Evolutionary conservation across 2,329 filamentous ascomycete species (phyloP), one percentile per base, ranked within the genome.

Genomic region (Neonectria magnoliae): DNA sequence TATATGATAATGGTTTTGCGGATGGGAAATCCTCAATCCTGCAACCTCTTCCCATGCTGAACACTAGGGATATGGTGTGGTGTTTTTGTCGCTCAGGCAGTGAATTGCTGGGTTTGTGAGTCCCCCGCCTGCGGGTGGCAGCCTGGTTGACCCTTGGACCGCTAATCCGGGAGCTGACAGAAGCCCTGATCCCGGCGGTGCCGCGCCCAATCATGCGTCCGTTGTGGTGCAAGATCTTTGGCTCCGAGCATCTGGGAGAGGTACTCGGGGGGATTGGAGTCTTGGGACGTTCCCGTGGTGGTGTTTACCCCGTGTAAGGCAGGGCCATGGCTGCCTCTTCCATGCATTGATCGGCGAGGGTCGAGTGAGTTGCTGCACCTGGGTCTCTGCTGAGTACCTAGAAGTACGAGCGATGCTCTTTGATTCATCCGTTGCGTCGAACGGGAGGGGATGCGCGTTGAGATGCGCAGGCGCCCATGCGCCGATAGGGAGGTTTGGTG

Each of bases 101-200:
- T 71, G 52, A 38, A 58, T 63, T 29, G 36, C 47, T 31, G 56
- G 59, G 60, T 55, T 59, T 42, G 38, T 18, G 20, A 55, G 47
- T 62, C 62, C 57, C 60, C 57, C 60, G 62, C 57, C 48, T 47
- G 47, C 53, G 56, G 47, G 41, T 58, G 50, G 47, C 47, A 60
- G 52, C 48, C 57, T 31, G 68, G 68, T 54, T 47, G 55, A 60
- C 54, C 58, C 59, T 64, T 18, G n/a, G 62, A 27, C 50, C 71
- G 71, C 68, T 73, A 67, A 71, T 70, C 68, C 60, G 57, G 68
- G 55, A 69, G 70, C 70, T 71, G 70, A 71, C 70, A 61, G 65
- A 60, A 60, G 57, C 68, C 70, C 62, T 68, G 65, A 64, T 68
- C 65, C 67, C 67, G 67, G 70, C 60, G 53, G 60, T 57, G 71